Evolutionary conservation across 495 filamentous ascomycete species (phyloP).

Genomic region (Hypoxylon perforatum): DNA sequence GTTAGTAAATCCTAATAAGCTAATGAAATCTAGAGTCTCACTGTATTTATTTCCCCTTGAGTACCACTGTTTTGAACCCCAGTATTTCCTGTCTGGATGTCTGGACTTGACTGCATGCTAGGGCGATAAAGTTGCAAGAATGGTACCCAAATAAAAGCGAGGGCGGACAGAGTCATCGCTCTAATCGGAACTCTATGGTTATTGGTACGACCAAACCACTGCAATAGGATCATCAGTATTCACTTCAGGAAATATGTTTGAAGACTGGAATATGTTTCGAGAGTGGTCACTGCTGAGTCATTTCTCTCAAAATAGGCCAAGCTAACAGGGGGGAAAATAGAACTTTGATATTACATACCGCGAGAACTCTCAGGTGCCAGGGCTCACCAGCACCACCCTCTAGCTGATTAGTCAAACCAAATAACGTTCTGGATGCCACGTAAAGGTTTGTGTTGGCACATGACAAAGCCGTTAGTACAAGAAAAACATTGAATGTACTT

Average conservation of each 20-base stretch:
- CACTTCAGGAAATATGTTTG: too few species aligned
- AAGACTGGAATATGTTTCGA: too few species aligned
- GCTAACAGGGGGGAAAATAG: too few species aligned
- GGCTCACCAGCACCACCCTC: constrained; percentile 43
- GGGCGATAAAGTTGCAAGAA: constrained; percentile 43
- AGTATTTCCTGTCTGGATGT: not conserved
- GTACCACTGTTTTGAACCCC: not conserved
- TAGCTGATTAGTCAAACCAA: constrained; percentile 50
- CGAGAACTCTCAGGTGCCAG: constrained; percentile 34
- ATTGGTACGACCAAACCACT: constrained; percentile 53
- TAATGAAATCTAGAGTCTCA: not conserved
- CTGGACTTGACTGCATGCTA: not conserved
- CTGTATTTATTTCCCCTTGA: not conserved
- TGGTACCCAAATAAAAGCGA: constrained; percentile 40
- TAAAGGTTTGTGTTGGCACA: constrained; percentile 56
- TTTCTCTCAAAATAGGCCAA: too few species aligned
- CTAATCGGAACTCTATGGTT: constrained; percentile 53
- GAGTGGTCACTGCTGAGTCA: too few species aligned
- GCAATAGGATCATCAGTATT: too few species aligned
- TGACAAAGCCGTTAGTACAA: constrained; percentile 36
- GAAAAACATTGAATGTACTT: constrained; percentile 38
- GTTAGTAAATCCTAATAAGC: not conserved
- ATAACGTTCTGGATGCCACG: constrained; percentile 55
- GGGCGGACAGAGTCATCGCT: constrained; percentile 51
- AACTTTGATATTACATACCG: too few species aligned